Percentiles rank a stretch among this genome's conserved stretches.
Conservation (phyloP, 345 rosid genomes). For the Reutealis trisperma region DNA sequence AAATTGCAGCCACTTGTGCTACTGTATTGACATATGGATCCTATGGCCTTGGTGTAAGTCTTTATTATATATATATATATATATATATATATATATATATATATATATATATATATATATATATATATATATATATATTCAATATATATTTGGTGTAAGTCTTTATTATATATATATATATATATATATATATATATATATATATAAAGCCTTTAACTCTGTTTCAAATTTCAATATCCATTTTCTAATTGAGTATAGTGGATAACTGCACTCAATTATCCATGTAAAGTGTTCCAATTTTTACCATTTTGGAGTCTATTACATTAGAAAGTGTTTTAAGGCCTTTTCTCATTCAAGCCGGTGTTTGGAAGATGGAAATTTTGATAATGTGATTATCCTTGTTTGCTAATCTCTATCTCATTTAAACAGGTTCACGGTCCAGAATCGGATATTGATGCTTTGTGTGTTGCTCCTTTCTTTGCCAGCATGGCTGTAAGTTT, state of each 20-base stretch:
- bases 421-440: conserved; percentile 52
- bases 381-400: not conserved
- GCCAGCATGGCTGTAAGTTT: conserved; percentile 51
- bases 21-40: conserved; percentile 58
- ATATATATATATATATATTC: no score
- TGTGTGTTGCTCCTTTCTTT: conserved; percentile 59
- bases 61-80: not conserved
- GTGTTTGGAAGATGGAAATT: not conserved
- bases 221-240: not conserved
- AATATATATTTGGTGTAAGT: no score
- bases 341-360: not conserved
- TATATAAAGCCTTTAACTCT: not conserved
- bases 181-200: no score
- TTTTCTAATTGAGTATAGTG: not conserved
- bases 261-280: not conserved
- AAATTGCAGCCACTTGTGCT: conserved; percentile 42
- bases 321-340: no score
- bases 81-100: no score
- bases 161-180: no score
- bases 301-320: not conserved
- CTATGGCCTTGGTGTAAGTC: conserved; percentile 56
- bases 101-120: no score
- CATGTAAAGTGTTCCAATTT: not conserved
- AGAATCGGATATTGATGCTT: conserved; percentile 60
- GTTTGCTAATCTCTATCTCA: not conserved